Conservation (phyloP, 768 basidiomycete species). For the Macrocybe gigantea region DNA sequence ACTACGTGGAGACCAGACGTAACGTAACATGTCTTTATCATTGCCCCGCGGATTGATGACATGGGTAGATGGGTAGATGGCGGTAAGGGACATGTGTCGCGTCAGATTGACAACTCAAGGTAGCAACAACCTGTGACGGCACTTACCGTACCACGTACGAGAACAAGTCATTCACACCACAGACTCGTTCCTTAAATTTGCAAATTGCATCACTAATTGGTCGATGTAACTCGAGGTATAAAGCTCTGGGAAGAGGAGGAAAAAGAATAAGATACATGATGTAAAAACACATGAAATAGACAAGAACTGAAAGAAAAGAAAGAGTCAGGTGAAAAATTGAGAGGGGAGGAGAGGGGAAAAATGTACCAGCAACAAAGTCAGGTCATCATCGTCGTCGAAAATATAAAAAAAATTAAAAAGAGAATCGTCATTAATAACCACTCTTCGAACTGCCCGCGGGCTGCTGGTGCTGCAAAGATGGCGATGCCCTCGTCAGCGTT, state of each 20-base stretch:
- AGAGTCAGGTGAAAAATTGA: not conserved
- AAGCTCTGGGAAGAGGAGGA: not conserved
- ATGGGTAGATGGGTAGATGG: too few relatives aligned
- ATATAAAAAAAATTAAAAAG: not conserved
- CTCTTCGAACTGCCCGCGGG: conserved; percentile 44
- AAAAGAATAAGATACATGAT: conserved; percentile 4
- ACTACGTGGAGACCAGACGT: not conserved
- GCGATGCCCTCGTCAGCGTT: conserved; percentile 47
- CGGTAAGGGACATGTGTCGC: too few relatives aligned
- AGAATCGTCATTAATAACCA: conserved; percentile 35
- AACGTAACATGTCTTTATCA: not conserved
- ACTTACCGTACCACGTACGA: too few relatives aligned
- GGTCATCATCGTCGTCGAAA: not conserved
- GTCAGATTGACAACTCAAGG: too few relatives aligned
- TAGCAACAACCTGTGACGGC: too few relatives aligned
- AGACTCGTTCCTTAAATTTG: too few relatives aligned
- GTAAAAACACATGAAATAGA: not conserved
- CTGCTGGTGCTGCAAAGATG: conserved; percentile 51
- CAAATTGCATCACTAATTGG: too few relatives aligned
- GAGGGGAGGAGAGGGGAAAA: not conserved
- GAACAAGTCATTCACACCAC: too few relatives aligned
- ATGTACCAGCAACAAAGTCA: not conserved
- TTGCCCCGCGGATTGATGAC: too few relatives aligned
- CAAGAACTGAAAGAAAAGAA: not conserved
- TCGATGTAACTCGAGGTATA: too few relatives aligned